These are phyloP conservation scores for Phylloporus arenicola DNA, from an alignment of 768 basidiomycete genomes.

Conservation along the genomic window DNA sequence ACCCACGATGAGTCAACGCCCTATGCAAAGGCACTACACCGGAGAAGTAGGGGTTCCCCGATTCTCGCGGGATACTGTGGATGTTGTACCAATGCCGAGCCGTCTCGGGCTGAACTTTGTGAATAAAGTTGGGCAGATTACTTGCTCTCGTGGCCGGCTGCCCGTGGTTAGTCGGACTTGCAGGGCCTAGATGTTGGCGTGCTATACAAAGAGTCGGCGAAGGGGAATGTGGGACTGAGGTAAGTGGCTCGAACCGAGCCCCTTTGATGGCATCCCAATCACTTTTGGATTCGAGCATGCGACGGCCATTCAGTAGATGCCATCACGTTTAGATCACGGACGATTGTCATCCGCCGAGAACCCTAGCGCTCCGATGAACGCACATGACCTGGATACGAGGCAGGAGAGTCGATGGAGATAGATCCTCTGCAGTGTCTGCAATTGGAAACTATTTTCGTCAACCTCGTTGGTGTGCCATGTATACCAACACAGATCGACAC, in stretches of 20 bases:
- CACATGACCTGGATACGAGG: background rate
- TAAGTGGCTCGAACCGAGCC: conserved; percentile 8
- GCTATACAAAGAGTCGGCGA: background rate
- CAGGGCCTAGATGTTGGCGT: background rate
- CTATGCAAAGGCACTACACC: background rate
- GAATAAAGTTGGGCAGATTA: background rate
- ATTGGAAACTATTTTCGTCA: background rate
- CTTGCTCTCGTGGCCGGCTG: background rate
- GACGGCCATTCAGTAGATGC: background rate
- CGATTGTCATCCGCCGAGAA: conserved; percentile 1
- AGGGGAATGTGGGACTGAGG: background rate
- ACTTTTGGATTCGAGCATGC: background rate
- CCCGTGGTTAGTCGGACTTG: background rate
- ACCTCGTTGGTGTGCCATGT: background rate
- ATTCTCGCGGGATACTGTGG: background rate
- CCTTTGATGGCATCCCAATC: background rate
- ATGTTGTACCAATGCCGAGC: background rate
- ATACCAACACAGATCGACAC: background rate
- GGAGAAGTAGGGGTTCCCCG: background rate
- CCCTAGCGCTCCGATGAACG: conserved; percentile 1
- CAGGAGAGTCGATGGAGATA: background rate
- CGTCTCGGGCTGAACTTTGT: background rate
- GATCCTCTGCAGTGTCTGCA: background rate
- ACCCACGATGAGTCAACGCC: background rate
- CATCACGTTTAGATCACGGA: background rate